Evolutionary conservation across 1,139 yeast genomes (phyloP).

Genomic region (Blastobotrys proliferans): DNA sequence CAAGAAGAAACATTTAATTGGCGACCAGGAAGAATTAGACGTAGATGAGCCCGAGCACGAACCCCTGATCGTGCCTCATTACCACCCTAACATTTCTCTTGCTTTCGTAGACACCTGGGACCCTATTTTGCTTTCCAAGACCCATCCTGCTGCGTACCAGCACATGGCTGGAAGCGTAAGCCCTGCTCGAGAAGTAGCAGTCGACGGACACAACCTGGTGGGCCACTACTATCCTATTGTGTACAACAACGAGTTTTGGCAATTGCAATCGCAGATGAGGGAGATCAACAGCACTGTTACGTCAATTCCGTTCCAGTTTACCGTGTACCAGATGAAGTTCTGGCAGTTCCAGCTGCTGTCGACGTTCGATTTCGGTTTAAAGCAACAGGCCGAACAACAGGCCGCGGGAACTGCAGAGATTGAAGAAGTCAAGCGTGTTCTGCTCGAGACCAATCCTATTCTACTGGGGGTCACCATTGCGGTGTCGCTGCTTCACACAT

Average conservation of each 20-base stretch:
- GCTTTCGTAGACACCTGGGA: constrained; percentile 23
- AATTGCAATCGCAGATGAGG: constrained; percentile 34
- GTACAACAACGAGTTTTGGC: constrained; percentile 39
- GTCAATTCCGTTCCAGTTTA: constrained; percentile 31
- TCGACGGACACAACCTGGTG: constrained; percentile 12
- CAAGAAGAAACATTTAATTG: constrained; percentile 34
- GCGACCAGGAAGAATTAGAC: constrained; percentile 19
- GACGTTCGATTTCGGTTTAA: constrained; percentile 31
- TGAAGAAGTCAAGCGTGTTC: constrained; percentile 37
- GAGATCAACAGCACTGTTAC: constrained; percentile 31
- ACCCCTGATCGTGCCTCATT: constrained; percentile 30
- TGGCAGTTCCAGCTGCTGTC: constrained; percentile 35
- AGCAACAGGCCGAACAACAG: constrained; percentile 28
- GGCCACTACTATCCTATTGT: constrained; percentile 34
- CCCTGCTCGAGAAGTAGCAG: constrained; percentile 4
- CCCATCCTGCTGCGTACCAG: constrained; percentile 28
- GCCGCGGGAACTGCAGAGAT: constrained; percentile 32
- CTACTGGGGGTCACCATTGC: constrained; percentile 33
- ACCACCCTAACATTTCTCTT: constrained; percentile 37
- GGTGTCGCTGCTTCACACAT: constrained; percentile 37
- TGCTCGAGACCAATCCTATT: constrained; percentile 39
- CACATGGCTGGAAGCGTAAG: constrained; percentile 13
- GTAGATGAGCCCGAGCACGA: constrained; percentile 17
- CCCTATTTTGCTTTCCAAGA: constrained; percentile 15
- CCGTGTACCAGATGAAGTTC: constrained; percentile 28